Evolutionary conservation across 2,329 filamentous ascomycete genomes (phyloP).

Genomic region (Aspergillus felis): DNA sequence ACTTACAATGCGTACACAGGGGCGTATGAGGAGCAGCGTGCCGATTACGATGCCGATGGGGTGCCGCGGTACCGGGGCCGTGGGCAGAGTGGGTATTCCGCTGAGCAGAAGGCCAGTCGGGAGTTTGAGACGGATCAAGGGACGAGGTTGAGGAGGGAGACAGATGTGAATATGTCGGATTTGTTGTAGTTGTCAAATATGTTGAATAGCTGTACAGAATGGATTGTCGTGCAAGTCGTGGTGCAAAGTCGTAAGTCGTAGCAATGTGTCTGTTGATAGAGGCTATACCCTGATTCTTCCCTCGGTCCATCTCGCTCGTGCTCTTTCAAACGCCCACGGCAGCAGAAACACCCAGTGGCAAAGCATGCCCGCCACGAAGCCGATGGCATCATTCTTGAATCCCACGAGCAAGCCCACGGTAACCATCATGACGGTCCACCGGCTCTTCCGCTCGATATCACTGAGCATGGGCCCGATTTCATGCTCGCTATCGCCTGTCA

Average conservation of each 20-base stretch:
- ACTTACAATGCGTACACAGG: slow-evolving; percentile 13
- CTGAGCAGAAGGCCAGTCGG: slow-evolving; percentile 3
- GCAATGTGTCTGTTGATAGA: not conserved
- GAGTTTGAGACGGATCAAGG: slow-evolving; percentile 18
- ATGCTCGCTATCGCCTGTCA: slow-evolving; percentile 35
- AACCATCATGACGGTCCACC: slow-evolving; percentile 87
- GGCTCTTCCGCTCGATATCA: slow-evolving; percentile 65
- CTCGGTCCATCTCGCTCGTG: slow-evolving; percentile 23
- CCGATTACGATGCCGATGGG: slow-evolving; percentile 13
- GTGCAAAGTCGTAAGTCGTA: not conserved
- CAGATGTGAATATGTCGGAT: slow-evolving; percentile 14
- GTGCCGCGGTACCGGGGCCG: slow-evolving; percentile 6
- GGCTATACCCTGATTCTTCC: slow-evolving; percentile 27
- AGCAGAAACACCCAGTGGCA: slow-evolving; percentile 67
- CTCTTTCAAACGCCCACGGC: slow-evolving; percentile 25
- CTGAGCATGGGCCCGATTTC: slow-evolving; percentile 42
- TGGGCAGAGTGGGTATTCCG: slow-evolving; percentile 12
- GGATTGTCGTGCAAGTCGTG: not conserved
- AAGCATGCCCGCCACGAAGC: slow-evolving; percentile 75
- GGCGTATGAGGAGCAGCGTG: slow-evolving; percentile 13
- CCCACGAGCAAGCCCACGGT: slow-evolving; percentile 78
- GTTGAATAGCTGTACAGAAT: not conserved
- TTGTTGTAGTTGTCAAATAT: slow-evolving; percentile 2
- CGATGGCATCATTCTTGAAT: slow-evolving; percentile 85
- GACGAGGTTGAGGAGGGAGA: slow-evolving; percentile 9